These are phyloP conservation scores for Russula griseocarnosa DNA, from an alignment of 768 basidiomycete species.

Conservation along the genomic window DNA sequence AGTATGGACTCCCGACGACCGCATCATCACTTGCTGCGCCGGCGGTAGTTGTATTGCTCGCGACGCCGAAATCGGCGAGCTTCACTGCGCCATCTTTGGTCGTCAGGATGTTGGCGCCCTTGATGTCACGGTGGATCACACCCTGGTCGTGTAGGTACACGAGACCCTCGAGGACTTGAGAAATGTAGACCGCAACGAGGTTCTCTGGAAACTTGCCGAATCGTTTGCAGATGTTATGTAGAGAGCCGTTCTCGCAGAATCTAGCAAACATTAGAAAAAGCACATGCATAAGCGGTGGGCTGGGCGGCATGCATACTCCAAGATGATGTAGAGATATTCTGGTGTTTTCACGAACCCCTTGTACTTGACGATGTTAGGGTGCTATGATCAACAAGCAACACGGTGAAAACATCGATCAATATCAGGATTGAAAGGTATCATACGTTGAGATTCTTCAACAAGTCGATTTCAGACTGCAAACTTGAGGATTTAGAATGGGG, in stretches of 20 bases:
- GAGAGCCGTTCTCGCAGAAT: conserved; percentile 97
- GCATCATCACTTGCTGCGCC: conserved; percentile 79
- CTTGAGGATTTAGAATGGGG: neutral
- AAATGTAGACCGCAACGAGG: conserved; percentile 94
- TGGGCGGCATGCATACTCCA: conserved; percentile 59
- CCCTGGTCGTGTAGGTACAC: conserved; percentile 98
- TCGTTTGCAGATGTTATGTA: conserved; percentile 91
- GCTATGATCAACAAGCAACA: conserved; percentile 43
- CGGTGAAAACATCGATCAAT: conserved; percentile 2
- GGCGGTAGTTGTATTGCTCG: conserved; percentile 63
- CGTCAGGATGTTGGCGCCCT: conserved; percentile 97
- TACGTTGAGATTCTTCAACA: conserved; percentile 95
- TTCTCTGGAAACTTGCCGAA: conserved; percentile 99
- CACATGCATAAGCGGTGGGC: neutral
- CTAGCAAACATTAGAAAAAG: conserved; percentile 37
- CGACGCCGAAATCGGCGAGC: conserved; percentile 98
- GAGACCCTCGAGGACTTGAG: conserved; percentile 91
- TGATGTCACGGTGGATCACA: conserved; percentile 98
- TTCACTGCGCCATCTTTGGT: conserved; percentile 99
- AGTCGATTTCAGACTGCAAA: conserved; percentile 86
- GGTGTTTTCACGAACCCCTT: conserved; percentile 95
- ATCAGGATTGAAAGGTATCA: conserved; percentile 25
- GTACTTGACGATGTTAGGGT: conserved; percentile 98
- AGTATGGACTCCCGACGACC: conserved; percentile 97
- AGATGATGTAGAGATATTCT: conserved; percentile 92